Conservation (phyloP, 2,329 filamentous ascomycete species). For the Phyllachora maydis region DNA sequence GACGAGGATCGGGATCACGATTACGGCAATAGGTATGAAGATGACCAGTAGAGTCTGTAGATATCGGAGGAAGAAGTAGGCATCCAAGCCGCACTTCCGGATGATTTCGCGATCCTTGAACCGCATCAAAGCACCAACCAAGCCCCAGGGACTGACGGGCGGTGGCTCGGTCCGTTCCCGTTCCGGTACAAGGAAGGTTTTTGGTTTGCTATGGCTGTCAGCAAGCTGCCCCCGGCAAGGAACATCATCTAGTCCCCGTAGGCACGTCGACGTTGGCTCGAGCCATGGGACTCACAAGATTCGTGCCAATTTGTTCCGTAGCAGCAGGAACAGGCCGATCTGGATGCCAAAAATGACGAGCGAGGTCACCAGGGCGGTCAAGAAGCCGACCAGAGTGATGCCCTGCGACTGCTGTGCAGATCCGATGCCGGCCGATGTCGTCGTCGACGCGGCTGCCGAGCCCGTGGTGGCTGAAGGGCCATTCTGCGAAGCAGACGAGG, state of each 20-base stretch:
- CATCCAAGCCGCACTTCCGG: constrained; percentile 85
- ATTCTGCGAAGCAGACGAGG: too few relatives aligned
- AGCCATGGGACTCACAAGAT: constrained; percentile 67
- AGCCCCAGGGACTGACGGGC: constrained; percentile 29
- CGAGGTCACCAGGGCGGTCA: constrained; percentile 43
- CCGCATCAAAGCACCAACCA: constrained; percentile 40
- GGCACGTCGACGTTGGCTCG: too few relatives aligned
- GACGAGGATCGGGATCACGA: constrained; percentile 70
- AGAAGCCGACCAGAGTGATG: constrained; percentile 31
- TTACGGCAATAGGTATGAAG: constrained; percentile 59
- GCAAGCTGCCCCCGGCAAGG: too few relatives aligned
- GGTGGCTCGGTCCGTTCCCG: constrained; percentile 64
- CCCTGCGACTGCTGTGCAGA: constrained; percentile 15
- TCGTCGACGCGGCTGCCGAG: too few relatives aligned
- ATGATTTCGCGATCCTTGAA: constrained; percentile 66
- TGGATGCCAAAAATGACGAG: constrained; percentile 41
- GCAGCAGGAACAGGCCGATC: constrained; percentile 49
- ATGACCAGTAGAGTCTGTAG: constrained; percentile 62
- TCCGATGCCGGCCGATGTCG: too few relatives aligned
- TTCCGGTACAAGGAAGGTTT: constrained; percentile 72
- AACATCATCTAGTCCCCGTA: too few relatives aligned
- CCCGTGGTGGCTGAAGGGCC: too few relatives aligned
- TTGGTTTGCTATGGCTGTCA: constrained; percentile 50
- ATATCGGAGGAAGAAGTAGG: constrained; percentile 94
- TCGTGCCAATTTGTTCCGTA: constrained; percentile 59